Percentiles rank a stretch among this genome's conserved stretches.
Conservation (phyloP, 2,329 filamentous ascomycete genomes). For the Beauveria scarabaeidicola region DNA sequence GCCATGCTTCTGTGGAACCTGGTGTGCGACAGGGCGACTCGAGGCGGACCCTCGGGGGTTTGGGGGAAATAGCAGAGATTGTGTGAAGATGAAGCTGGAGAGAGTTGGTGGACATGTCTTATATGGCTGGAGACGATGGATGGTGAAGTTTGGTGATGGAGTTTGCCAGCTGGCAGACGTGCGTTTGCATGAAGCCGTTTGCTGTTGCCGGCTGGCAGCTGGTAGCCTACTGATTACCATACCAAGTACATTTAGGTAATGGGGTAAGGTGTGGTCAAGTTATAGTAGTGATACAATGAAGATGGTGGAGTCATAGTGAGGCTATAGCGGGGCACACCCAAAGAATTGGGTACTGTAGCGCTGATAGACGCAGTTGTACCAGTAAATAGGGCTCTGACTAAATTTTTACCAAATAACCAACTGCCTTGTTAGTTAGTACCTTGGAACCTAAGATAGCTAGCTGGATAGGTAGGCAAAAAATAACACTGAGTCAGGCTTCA, state of each 20-base stretch:
- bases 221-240: not conserved
- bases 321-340: not conserved
- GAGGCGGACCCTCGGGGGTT: not conserved
- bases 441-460: too few species aligned
- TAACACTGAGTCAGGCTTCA: too few species aligned
- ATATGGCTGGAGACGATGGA: not conserved
- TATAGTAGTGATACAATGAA: not conserved
- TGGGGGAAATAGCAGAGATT: not conserved
- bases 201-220: not conserved
- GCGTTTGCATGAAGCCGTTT: not conserved
- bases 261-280: not conserved
- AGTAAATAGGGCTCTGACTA: not conserved
- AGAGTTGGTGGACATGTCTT: not conserved
- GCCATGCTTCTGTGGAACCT: slow-evolving; percentile 2
- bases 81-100: not conserved
- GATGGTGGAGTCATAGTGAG: not conserved
- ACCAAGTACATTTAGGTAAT: not conserved
- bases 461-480: too few species aligned
- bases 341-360: not conserved
- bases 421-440: too few species aligned
- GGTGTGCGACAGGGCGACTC: not conserved
- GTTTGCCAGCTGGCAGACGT: not conserved
- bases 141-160: not conserved
- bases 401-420: too few species aligned
- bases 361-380: not conserved